Conservation (phyloP, 179 eudicot genomes). For the Silene coronaria region DNA sequence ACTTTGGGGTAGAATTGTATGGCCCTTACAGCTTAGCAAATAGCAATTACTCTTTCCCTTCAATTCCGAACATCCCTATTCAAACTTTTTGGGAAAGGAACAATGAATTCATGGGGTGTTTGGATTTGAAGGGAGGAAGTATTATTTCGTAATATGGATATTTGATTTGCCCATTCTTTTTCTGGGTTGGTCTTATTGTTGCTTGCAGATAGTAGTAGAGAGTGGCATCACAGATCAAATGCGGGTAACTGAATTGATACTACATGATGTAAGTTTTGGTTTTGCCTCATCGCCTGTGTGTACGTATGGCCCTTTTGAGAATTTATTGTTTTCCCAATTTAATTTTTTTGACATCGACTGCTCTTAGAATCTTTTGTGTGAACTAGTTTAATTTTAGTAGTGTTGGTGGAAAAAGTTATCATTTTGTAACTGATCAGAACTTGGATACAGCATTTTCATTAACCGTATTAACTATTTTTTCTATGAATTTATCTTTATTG, state of each 20-base stretch:
- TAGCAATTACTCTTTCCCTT: neutral
- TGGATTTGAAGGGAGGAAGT: too few relatives aligned
- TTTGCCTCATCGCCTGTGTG: neutral
- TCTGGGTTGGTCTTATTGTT: slow-evolving; percentile 14
- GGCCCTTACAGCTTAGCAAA: neutral
- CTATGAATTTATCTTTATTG: neutral
- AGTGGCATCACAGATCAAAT: slow-evolving; percentile 92
- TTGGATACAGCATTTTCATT: neutral
- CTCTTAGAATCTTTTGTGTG: slow-evolving; percentile 3
- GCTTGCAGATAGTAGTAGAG: slow-evolving; percentile 68
- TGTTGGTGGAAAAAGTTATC: neutral
- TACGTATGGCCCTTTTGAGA: neutral
- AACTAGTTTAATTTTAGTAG: neutral
- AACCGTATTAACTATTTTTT: neutral
- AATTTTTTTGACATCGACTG: neutral
- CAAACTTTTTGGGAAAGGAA: too few relatives aligned
- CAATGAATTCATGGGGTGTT: too few relatives aligned
- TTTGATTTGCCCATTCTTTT: neutral
- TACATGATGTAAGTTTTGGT: slow-evolving; percentile 66
- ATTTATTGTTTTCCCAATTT: neutral
- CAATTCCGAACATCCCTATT: too few relatives aligned
- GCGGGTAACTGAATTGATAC: slow-evolving; percentile 75
- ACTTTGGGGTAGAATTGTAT: neutral
- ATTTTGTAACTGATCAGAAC: neutral
- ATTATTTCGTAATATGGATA: neutral